Conservation (phyloP, 1,284 basidiomycete species). For the Abortiporus biennis region DNA sequence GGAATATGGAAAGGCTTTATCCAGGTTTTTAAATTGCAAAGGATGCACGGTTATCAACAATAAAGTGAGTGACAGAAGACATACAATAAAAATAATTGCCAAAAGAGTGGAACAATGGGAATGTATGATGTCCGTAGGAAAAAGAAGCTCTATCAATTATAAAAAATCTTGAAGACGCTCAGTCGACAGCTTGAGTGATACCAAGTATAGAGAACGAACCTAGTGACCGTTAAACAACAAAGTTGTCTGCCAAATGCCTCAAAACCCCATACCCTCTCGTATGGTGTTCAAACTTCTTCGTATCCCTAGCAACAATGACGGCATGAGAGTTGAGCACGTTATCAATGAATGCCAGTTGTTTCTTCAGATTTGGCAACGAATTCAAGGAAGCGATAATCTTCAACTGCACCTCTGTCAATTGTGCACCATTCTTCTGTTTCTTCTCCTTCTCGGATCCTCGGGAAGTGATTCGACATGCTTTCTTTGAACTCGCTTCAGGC, state of each 20-base stretch:
- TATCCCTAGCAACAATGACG: conserved; percentile 61
- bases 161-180: too few species aligned
- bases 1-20: too few species aligned
- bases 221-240: conserved; percentile 33
- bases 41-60: too few species aligned
- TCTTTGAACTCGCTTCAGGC: neutral
- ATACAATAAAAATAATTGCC: too few species aligned
- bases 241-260: conserved; percentile 67
- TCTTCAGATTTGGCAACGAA: conserved; percentile 57
- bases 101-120: too few species aligned
- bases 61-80: too few species aligned
- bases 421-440: conserved; percentile 24
- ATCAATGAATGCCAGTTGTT: conserved; percentile 58
- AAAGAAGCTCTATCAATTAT: too few species aligned
- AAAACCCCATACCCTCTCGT: conserved; percentile 55
- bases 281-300: conserved; percentile 51
- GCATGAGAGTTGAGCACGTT: conserved; percentile 59
- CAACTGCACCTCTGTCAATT: conserved; percentile 50
- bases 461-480: neutral
- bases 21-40: too few species aligned
- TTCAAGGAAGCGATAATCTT: conserved; percentile 52
- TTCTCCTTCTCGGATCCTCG: conserved; percentile 1
- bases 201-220: too few species aligned
- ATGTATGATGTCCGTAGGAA: too few species aligned
- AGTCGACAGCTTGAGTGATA: too few species aligned